phyloP scores from a whole-genome alignment of 352 stramenopile species.

The Pythium brachiatum region DNA sequence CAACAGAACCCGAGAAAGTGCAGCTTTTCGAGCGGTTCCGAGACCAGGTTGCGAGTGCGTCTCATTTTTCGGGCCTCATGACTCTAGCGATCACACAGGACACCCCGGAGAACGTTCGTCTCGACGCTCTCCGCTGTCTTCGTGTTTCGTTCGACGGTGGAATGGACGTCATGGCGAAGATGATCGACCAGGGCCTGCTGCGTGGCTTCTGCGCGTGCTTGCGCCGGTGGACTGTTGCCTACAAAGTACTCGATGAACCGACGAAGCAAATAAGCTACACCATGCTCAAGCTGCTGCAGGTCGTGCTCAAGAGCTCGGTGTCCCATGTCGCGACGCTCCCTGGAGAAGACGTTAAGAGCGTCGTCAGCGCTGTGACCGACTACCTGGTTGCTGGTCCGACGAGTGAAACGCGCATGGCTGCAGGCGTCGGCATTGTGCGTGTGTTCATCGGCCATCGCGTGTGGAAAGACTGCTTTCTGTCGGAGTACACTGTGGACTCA shows the following conservation, averaged over 20 bases:
- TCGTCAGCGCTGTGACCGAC: constrained; percentile 69
- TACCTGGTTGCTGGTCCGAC: constrained; percentile 61
- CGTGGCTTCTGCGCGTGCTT: constrained; percentile 62
- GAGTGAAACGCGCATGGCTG: constrained; percentile 44
- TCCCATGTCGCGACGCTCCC: constrained; percentile 46
- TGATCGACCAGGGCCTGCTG: constrained; percentile 74
- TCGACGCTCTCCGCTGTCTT: constrained; percentile 70
- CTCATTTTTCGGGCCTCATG: constrained; percentile 68
- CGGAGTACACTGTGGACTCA: constrained; percentile 63
- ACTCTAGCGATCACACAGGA: constrained; percentile 46
- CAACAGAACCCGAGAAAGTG: constrained; percentile 36
- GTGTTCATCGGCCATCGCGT: constrained; percentile 57
- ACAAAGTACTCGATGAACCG: constrained; percentile 17
- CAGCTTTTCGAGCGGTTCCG: constrained; percentile 56
- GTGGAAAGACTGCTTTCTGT: constrained; percentile 77
- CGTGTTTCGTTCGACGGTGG: constrained; percentile 58
- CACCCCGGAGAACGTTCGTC: constrained; percentile 37
- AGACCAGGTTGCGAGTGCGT: constrained; percentile 53
- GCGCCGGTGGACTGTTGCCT: constrained; percentile 46
- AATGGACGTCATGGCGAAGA: constrained; percentile 45
- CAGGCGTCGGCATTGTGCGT: constrained; percentile 70
- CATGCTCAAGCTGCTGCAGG: constrained; percentile 62
- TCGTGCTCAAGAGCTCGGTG: constrained; percentile 60
- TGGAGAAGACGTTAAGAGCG: constrained; percentile 57
- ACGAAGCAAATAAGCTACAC: constrained; percentile 35